Evolutionary conservation across 2,329 filamentous ascomycete species (phyloP), one percentile per base, ranked within the genome.

Genomic region (Colletotrichum sp.): DNA sequence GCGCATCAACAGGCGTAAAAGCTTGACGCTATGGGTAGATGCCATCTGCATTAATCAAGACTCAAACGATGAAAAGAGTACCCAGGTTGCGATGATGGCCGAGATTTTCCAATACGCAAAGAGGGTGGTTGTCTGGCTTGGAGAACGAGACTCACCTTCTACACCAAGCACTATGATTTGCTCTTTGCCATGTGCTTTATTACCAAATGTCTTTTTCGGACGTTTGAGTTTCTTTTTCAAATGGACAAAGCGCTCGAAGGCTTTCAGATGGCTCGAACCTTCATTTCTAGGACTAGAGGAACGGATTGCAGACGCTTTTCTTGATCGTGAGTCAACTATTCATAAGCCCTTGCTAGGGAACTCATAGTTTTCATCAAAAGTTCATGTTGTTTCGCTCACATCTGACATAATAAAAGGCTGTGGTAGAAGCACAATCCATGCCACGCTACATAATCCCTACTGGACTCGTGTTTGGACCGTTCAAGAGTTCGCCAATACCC

Each of bases 191-290:
- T 30, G 60, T 24, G 9, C 3, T 0, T 0, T 12, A 0, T 49
- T 49, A 12, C 39, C 39, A 2, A 0, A n/a, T 7, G 0, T 12
- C 10, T 0, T 4, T 21, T 3, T n/a, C 0, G 39, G 39, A 0
- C 0, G 9, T 6, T 0, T 49, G 9, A 4, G 18, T 12, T 18
- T 0, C 2, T 1, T 21, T 0, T n/a, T 49, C 18, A 0, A 4
- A 0, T 49, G 39, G 39, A 0, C 10, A 3, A 5, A 49, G 5
- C 3, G 39, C 39, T n/a, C 3, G 44, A 49, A 49, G 1, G 18
- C 18, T 0, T 5, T 44, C 9, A 12, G 2, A n/a, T 44, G 39
- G 39, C 1, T 44, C 2, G 0, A n/a, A 6, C 18, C 18, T 0
- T 0, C 0, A 10, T 5, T 10, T 1, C 1, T 6, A 49, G 4